Evolutionary conservation across 306 rosid species (phyloP).

Genomic region (Neltuma alba): DNA sequence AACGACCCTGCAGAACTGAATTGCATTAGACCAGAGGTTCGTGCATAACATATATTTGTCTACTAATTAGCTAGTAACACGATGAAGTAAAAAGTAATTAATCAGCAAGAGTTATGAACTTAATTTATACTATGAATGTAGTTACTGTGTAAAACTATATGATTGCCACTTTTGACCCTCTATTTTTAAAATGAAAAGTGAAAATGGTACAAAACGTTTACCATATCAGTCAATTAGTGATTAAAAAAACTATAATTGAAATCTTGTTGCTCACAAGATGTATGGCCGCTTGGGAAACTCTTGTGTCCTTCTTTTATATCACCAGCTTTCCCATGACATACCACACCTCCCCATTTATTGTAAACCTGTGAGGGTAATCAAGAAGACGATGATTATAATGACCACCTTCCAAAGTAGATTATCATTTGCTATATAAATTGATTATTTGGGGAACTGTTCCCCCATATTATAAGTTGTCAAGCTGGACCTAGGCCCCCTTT

Average conservation of each 20-base stretch:
- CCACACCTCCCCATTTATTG: conserved; percentile 65
- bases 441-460: background rate
- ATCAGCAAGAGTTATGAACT: background rate
- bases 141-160: background rate
- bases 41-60: background rate
- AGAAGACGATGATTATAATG: conserved; percentile 17
- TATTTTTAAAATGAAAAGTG: background rate
- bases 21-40: conserved; percentile 29
- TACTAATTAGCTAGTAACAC: background rate
- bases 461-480: background rate
- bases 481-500: background rate
- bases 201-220: conserved; percentile 1
- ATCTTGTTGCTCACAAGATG: conserved; percentile 72
- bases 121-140: background rate
- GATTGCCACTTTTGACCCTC: background rate
- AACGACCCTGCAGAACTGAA: conserved; percentile 73
- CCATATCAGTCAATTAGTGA: background rate
- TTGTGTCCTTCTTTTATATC: conserved; percentile 92
- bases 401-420: conserved; percentile 10
- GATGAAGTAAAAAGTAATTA: background rate
- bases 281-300: conserved; percentile 96
- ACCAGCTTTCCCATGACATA: conserved; percentile 74
- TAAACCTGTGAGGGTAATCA: conserved; percentile 49
- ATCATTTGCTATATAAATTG: background rate
- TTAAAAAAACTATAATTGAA: conserved; percentile 5